These are phyloP conservation scores for Arthrobotrys iridis DNA, from an alignment of 2,329 filamentous ascomycete genomes.

Conservation along the genomic window DNA sequence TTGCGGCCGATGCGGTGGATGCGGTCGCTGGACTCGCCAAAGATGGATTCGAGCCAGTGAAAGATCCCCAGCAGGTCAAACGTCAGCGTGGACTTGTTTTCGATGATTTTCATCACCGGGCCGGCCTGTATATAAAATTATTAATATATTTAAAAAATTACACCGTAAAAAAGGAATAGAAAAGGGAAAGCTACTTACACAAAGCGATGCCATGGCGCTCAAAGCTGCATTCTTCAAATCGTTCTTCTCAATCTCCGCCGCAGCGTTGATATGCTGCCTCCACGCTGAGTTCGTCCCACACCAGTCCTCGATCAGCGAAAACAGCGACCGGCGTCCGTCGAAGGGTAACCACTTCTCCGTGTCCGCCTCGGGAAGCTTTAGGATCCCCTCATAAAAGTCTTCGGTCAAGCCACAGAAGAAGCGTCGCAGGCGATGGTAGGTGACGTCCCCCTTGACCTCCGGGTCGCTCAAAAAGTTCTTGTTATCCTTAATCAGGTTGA, in stretches of 20 bases:
- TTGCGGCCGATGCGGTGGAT: conserved; percentile 89
- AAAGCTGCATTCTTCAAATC: conserved; percentile 89
- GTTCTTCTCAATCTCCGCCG: conserved; percentile 96
- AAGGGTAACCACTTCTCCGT: conserved; percentile 96
- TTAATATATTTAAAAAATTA: conserved; percentile 31
- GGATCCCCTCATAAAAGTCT: conserved; percentile 86
- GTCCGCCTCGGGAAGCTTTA: conserved; percentile 83
- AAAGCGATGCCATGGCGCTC: conserved; percentile 94
- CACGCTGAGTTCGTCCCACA: conserved; percentile 91
- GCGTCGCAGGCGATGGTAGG: conserved; percentile 87
- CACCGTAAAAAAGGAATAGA: background rate
- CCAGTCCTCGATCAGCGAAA: conserved; percentile 98
- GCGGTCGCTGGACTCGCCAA: conserved; percentile 88
- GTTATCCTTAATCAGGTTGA: conserved; percentile 88
- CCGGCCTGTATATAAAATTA: conserved; percentile 56
- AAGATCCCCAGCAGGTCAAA: conserved; percentile 95
- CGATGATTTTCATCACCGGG: conserved; percentile 67
- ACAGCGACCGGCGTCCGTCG: conserved; percentile 92
- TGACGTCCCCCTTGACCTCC: conserved; percentile 93
- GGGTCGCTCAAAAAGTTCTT: conserved; percentile 94
- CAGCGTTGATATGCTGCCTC: conserved; percentile 78
- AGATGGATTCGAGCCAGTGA: conserved; percentile 94
- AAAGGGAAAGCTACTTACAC: conserved; percentile 69
- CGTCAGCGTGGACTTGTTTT: conserved; percentile 84
- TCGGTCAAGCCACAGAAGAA: conserved; percentile 96